Base-by-base conservation (phyloP, 176 grass and related monocot species). In the Cenchrus americanus region DNA sequence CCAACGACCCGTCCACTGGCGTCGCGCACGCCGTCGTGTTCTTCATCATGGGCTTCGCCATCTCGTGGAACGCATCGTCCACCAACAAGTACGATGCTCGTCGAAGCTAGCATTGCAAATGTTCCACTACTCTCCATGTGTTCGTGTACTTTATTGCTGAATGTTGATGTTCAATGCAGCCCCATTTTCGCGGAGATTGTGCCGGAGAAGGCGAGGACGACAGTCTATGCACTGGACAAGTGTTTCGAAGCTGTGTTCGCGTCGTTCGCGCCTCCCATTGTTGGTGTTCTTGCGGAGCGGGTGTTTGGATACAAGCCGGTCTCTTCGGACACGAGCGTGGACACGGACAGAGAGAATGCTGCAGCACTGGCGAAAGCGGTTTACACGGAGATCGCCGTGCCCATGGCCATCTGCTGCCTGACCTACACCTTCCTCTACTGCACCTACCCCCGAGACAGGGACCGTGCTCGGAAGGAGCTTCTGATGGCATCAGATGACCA, bases 141-240 rank as follows among this genome's bases (percentile, higher is more conserved):
- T 44, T 44, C 43, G 8, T 44, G 43, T 44, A 9, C 1, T 44
- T 0, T 13, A 30, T 17, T 58, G 5, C 3, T 64, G 46, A 55
- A 13, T 54, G 12, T 32, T 49, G 0, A 10, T 49, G 10, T 49
- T 49, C 48, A 58, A 62, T 27, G 77, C 83, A 91, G 89, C 69
- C 89, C 89, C 14, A 93, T 93, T 21, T 93, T 90, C 32, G 88
- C 91, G 0, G 91, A 93, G 82, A 90, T 93, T 42, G 88, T 90
- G 42, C 91, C 87, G 13, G 85, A 85, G 76, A 90, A 87, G 83
- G 85, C 88, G 14, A 85, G 91, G 62, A 88, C 91, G 22, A 93
- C 78, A 17, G 88, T 93, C 1, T 93, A 90, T 24, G 91, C 91
- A 0, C 85, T 93, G 66, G 91, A 93, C 67, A 80, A 77, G n/a